Evolutionary conservation across 345 rosid genomes (phyloP).

Genomic region (Murraya koenigii): DNA sequence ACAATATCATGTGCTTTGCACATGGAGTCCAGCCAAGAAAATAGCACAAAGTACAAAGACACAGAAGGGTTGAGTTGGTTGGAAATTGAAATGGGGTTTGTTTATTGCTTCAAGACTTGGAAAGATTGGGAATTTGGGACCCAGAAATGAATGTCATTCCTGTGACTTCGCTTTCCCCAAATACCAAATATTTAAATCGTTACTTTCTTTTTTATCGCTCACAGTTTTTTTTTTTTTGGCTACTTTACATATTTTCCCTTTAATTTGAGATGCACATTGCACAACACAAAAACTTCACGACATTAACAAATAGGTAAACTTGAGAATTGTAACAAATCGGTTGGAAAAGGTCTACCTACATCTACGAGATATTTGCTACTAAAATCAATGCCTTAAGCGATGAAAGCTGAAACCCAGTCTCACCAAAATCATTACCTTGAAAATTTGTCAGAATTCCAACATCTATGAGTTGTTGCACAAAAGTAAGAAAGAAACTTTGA

Average conservation of each 20-base stretch:
- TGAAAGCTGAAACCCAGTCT: too few relatives aligned
- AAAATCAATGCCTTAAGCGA: not conserved
- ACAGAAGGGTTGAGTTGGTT: not conserved
- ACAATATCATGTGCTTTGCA: constrained; percentile 1
- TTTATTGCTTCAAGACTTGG: not conserved
- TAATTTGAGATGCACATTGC: too few relatives aligned
- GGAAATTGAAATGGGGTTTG: not conserved
- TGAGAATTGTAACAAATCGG: too few relatives aligned
- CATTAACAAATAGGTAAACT: too few relatives aligned
- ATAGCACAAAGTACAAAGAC: not conserved
- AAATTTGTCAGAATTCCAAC: not conserved
- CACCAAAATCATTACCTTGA: too few relatives aligned
- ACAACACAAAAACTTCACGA: too few relatives aligned
- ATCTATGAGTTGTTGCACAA: not conserved
- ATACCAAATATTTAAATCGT: not conserved
- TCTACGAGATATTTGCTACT: not conserved
- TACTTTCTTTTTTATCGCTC: not conserved
- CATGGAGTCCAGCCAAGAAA: constrained; percentile 2
- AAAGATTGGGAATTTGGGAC: constrained; percentile 7
- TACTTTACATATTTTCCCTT: too few relatives aligned
- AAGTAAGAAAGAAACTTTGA: not conserved
- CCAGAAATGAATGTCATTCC: not conserved
- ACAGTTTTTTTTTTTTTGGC: too few relatives aligned
- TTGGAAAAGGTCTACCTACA: too few relatives aligned
- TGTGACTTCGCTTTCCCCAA: too few relatives aligned